These are phyloP conservation scores for Dipodascus geniculatus DNA, from an alignment of 805 yeast genomes.

Conservation along the genomic window DNA sequence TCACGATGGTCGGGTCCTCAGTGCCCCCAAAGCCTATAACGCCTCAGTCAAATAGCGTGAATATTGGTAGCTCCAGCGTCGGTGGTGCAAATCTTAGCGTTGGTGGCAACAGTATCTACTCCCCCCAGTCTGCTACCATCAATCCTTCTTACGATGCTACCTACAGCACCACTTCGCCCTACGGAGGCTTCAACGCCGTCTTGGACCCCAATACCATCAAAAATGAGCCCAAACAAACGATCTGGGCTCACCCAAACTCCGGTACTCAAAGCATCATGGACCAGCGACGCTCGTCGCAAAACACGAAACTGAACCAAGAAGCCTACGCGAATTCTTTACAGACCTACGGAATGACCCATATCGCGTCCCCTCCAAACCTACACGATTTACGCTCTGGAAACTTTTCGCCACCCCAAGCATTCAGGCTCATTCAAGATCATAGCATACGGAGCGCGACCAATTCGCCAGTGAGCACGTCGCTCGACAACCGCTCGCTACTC, in stretches of 20 bases:
- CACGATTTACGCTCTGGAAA: background rate
- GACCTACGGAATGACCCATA: background rate
- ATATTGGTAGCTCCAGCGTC: background rate
- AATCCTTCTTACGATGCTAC: background rate
- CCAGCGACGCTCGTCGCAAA: background rate
- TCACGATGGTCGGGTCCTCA: background rate
- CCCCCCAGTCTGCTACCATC: background rate
- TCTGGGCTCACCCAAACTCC: background rate
- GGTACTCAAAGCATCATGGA: background rate
- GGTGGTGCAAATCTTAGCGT: background rate
- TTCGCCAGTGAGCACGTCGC: background rate
- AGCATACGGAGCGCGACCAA: background rate
- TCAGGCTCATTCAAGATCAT: background rate
- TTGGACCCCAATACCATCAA: background rate
- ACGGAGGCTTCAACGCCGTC: background rate
- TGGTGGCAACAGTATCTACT: background rate
- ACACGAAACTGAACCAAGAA: background rate
- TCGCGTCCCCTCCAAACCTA: background rate
- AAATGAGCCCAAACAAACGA: background rate
- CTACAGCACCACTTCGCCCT: background rate
- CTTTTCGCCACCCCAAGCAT: constrained; percentile 3
- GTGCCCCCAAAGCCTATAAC: background rate
- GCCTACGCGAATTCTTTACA: background rate
- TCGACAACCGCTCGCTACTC: background rate
- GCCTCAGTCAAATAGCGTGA: background rate